A percentile compares a stretch with the other conserved stretches of the same genome.
Conservation (phyloP, 139 green algal genomes). For the Haematococcus sp. region DNA sequence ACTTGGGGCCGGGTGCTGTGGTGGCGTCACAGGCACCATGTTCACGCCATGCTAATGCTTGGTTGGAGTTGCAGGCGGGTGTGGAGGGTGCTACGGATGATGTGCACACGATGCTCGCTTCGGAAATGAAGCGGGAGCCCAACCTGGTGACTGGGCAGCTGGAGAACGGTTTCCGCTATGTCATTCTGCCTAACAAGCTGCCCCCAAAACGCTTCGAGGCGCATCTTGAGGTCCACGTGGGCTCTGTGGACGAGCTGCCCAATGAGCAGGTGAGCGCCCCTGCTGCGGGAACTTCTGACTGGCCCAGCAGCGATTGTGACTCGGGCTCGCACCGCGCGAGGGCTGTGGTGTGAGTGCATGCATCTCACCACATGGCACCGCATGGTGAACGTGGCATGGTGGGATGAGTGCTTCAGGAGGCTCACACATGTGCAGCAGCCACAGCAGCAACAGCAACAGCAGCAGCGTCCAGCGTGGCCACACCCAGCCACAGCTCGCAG, state of each 20-base stretch:
- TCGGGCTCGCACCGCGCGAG: no score
- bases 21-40: neutral
- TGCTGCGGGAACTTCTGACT: neutral
- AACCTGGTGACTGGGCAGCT: constrained; percentile 36
- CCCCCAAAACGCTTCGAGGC: constrained; percentile 91
- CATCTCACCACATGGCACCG: neutral
- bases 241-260: constrained; percentile 77
- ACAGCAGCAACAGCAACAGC: no score
- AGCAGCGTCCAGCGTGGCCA: no score
- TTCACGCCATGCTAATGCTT: neutral
- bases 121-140: constrained; percentile 16
- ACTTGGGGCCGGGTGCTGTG: no score
- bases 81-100: neutral
- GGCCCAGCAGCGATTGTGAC: no score
- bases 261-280: constrained; percentile 63
- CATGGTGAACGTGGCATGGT: no score
- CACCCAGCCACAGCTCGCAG: no score
- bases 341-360: no score
- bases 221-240: constrained; percentile 85
- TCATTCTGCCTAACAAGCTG: constrained; percentile 92
- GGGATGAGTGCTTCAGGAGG: no score
- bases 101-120: constrained; percentile 19
- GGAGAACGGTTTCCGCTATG: constrained; percentile 67
- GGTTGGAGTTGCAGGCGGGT: neutral
- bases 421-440: no score